Conservation (phyloP, 2,329 filamentous ascomycete genomes). For the Fusarium xylarioides region DNA sequence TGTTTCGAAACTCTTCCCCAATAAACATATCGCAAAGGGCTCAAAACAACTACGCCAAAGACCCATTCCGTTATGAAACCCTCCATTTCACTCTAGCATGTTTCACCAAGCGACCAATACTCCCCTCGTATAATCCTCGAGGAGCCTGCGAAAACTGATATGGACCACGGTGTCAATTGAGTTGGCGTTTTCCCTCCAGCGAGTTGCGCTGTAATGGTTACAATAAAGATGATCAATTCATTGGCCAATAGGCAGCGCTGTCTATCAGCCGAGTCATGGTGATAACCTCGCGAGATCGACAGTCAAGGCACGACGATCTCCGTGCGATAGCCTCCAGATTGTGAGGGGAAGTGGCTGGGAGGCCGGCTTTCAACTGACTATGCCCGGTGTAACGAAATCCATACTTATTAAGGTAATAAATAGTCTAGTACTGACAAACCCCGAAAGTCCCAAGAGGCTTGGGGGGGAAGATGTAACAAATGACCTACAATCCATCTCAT, state of each 20-base stretch:
- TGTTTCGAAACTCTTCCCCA: not conserved
- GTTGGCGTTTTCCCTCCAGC: not conserved
- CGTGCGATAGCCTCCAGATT: not conserved
- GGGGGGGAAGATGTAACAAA: not conserved
- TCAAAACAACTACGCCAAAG: conserved; percentile 5
- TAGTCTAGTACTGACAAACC: not conserved
- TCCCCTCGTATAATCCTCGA: not conserved
- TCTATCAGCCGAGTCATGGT: conserved; percentile 17
- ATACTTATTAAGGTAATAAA: not conserved
- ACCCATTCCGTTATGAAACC: conserved; percentile 5
- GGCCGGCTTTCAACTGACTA: not conserved
- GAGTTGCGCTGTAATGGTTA: not conserved
- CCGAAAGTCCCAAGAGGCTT: too few relatives aligned
- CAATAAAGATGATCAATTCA: not conserved
- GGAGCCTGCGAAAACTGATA: not conserved
- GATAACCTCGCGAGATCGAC: conserved; percentile 27
- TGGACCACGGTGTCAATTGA: not conserved
- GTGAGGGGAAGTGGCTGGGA: conserved; percentile 6
- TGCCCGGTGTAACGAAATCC: not conserved
- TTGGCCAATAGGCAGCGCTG: not conserved
- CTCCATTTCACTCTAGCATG: conserved; percentile 16
- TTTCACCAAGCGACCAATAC: conserved; percentile 16
- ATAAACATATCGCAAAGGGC: not conserved
- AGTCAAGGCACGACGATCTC: conserved; percentile 7
- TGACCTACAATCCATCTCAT: not conserved